These are phyloP conservation scores for Papiliotrema terrestris DNA, from an alignment of 1,284 basidiomycete genomes.

Conservation along the genomic window DNA sequence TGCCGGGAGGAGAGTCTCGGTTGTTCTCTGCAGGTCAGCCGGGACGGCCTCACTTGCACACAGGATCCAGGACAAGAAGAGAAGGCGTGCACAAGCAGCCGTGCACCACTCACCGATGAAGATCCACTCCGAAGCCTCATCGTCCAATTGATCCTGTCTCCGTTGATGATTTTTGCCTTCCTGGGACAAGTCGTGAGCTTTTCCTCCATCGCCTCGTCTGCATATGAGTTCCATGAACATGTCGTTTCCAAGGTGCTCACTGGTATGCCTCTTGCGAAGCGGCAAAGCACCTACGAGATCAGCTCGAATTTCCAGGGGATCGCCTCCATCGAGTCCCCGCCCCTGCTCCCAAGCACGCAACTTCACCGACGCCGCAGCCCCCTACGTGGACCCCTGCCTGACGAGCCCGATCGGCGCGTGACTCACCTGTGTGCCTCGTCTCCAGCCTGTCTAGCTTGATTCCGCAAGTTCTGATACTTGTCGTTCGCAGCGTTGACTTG, in stretches of 20 bases:
- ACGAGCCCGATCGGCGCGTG: background rate
- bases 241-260: conserved; percentile 56
- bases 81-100: background rate
- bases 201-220: conserved; percentile 64
- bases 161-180: conserved; percentile 77
- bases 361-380: background rate
- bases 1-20: conserved; percentile 64
- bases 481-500: conserved; percentile 51
- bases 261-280: conserved; percentile 44
- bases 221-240: background rate
- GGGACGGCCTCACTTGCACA: background rate
- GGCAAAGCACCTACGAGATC: conserved; percentile 36
- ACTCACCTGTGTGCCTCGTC: conserved; percentile 48
- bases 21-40: conserved; percentile 66
- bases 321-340: conserved; percentile 2
- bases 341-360: background rate
- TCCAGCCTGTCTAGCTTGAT: conserved; percentile 68
- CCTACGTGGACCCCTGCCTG: no score
- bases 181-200: conserved; percentile 77
- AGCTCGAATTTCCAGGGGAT: background rate
- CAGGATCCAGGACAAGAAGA: background rate
- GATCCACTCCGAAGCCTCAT: conserved; percentile 85
- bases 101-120: conserved; percentile 59
- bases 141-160: conserved; percentile 77
- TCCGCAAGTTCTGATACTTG: conserved; percentile 65